These are phyloP conservation scores for Ogataea thermomethanolica DNA, from an alignment of 805 yeast species.

Conservation along the genomic window DNA sequence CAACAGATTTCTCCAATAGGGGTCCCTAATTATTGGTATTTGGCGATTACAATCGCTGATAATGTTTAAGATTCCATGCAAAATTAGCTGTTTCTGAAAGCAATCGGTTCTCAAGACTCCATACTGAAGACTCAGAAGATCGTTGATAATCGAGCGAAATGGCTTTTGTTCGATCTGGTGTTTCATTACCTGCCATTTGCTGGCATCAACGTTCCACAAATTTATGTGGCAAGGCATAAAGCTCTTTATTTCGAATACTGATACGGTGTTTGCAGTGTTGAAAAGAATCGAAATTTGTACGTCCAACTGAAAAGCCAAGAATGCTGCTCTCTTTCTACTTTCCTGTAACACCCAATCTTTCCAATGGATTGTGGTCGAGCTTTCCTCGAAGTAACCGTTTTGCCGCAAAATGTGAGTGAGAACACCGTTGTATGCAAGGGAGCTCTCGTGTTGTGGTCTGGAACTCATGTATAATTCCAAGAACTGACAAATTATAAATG, in stretches of 20 bases:
- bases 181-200: slow-evolving; percentile 2
- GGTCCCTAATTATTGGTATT: slow-evolving; percentile 3
- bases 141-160: slow-evolving; percentile 7
- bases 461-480: slow-evolving; percentile 12
- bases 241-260: slow-evolving; percentile 14
- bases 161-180: background rate
- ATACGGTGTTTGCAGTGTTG: slow-evolving; percentile 9
- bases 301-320: slow-evolving; percentile 13
- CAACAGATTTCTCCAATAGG: slow-evolving; percentile 12
- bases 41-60: slow-evolving; percentile 11
- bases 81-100: slow-evolving; percentile 6
- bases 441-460: slow-evolving; percentile 9
- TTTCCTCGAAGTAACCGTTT: slow-evolving; percentile 5
- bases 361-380: slow-evolving; percentile 7
- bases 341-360: slow-evolving; percentile 10
- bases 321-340: slow-evolving; percentile 15
- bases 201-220: slow-evolving; percentile 13
- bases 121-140: slow-evolving; percentile 7
- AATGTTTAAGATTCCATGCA: slow-evolving; percentile 17
- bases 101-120: slow-evolving; percentile 1
- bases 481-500: slow-evolving; percentile 13
- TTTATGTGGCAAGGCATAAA: slow-evolving; percentile 10
- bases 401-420: slow-evolving; percentile 11
- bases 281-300: slow-evolving; percentile 15
- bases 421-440: slow-evolving; percentile 10